Base-by-base conservation (phyloP, 352 stramenopile genomes). In the Globisporangium solare region DNA sequence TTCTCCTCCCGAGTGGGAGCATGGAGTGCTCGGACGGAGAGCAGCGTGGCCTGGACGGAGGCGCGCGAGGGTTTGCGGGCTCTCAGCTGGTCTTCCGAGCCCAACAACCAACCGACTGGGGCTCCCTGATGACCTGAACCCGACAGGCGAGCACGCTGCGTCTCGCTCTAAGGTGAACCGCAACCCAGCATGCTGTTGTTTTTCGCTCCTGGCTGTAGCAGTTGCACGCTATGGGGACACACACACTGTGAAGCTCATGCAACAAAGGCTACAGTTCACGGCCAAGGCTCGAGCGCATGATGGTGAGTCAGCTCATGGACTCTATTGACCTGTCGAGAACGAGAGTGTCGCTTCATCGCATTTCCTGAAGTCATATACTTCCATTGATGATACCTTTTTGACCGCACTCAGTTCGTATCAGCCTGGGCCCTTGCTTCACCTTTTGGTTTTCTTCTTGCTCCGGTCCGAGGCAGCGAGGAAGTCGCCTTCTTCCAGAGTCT, bases 401-500 rank as follows among this genome's bases (percentile, higher is more conserved):
- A 15, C 32, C 18, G 32, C 24, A 24, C 21, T 37, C 17, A 6
- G 18, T 8, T 24, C 2, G 12, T 49, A 18, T 42, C 37, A 13
- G n/a, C 14, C 11, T 20, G 18, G 7, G 0, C 17, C n/a, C n/a
- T 52, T 31, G 39, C 39, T 47, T 37, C 27, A 79, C 51, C 66
- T 68, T 52, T 83, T 86, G 22, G 56, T 60, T 49, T 83, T 89
- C 57, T 83, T 86, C 39, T 64, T 56, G 50, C 39, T 58, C 20
- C 71, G 62, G n/a, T 69, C 56, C 14, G 68, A 56, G 3, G 53
- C 39, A 0, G 54, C 50, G 14, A 93, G 56, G 60, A 89, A 89
- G 0, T 81, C 81, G 20, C 78, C 73, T 22, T 83, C 74, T 58
- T 96, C 86, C 21, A 96, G 63, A 11, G 84, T 77, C 27, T 88